Evolutionary conservation across 208 protist genomes (phyloP), one percentile per base, ranked within the genome.

Genomic region (Herpetomonas samuelpessoai): DNA sequence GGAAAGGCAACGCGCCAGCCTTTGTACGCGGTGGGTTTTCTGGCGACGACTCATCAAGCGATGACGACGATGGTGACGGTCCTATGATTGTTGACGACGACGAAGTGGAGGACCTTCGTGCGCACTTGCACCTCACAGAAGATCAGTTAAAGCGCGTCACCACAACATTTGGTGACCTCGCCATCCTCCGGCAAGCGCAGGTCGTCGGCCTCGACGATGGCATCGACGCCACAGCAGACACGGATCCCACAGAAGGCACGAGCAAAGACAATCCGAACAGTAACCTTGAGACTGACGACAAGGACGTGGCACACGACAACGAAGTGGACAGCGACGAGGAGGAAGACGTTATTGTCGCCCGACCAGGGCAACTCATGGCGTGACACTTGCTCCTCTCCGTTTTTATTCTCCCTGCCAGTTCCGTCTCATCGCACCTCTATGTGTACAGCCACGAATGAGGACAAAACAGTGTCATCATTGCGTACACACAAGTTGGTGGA

Each of bases 81-180:
- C 55, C 54, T 19, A 46, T 29, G 45, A 44, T 76, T 12, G 62
- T 44, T 29, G 74, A 75, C 2, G 64, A 63, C 41, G 68, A 54
- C 51, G 65, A 77, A 28, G n/a, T n/a, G n/a, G 76, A 83, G 28
- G 56, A 71, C 28, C 70, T 48, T 19, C 16, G 4, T 6, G 44
- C 73, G 4, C 29, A 72, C 55, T 47, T 72, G 45, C 44, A 62
- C 16, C 59, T 93, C 29, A 81, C 81, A 10, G 83, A 75, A 26
- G 69, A 64, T 30, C 75, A 93, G 55, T 79, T 73, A 27, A 55
- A 54, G 4, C 72, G 68, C 19, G 71, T 83, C 14, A 74, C 73
- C 25, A 62, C 57, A 28, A 68, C 65, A n/a, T 81, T 82, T 51
- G 87, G 87, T 25, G 79, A 91, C 30, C 65, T 93, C 49, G 74